Evolutionary conservation across 2,329 filamentous ascomycete species (phyloP), one percentile per base, ranked within the genome.

Genomic region (Trichothecium roseum): DNA sequence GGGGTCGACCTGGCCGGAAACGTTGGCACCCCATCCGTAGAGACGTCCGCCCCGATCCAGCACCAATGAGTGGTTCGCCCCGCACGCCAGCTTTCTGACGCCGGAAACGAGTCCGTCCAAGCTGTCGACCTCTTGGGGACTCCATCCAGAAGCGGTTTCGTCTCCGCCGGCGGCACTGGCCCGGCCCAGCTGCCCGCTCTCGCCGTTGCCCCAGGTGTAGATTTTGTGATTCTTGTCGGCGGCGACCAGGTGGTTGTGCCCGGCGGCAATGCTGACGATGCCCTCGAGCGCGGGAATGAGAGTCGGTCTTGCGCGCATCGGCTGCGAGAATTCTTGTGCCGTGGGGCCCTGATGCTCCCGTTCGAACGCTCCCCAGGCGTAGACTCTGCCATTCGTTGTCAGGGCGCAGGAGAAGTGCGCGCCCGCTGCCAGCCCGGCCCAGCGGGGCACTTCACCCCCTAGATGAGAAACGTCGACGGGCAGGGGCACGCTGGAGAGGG

Each of bases 11-110:
- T 30, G 77, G 40, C 77, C 80, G 51, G 79, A 87, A 54, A 79
- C 83, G 65, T 88, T 88, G 20, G 84, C 62, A 15, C 84, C 83
- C 82, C 83, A 88, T 1, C 74, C 69, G 54, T 74, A 86, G 28
- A 86, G 75, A 30, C 72, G 68, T 27, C 74, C 80, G 20, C 73
- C 70, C 32, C 69, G 66, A 53, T 77, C 72, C 35, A 88, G 66
- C 13, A 81, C 81, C 45, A 88, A 85, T 43, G 74, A 78, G 59
- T 87, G 81, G 57, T 84, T 84, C 27, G 76, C 72, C 28, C 83
- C 83, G 43, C 69, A 72, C 14, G 64, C n/a, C n/a, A n/a, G n/a
- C n/a, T n/a, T n/a, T n/a, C n/a, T n/a, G n/a, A n/a, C n/a, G n/a
- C n/a, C n/a, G n/a, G n/a, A n/a, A n/a, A n/a, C n/a, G n/a, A n/a